phyloP scores from a whole-genome alignment of 306 rosid species.

The Carpinus fangiana region DNA sequence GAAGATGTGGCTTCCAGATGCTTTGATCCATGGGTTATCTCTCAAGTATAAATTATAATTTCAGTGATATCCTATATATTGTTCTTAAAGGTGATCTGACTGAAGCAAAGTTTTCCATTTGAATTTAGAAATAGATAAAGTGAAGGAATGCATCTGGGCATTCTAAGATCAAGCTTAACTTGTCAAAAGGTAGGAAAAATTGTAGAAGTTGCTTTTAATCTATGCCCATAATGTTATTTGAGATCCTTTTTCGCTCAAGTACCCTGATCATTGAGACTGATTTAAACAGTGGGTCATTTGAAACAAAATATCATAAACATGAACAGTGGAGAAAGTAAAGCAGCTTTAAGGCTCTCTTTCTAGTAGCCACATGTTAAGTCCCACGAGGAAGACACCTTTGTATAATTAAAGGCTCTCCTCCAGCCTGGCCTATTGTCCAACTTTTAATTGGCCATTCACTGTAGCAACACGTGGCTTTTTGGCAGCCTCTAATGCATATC shows the following conservation, averaged over 20 bases:
- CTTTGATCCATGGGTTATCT: too few species aligned
- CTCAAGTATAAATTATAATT: background rate
- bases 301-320: background rate
- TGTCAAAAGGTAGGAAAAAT: background rate
- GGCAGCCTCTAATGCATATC: background rate
- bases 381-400: too few species aligned
- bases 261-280: too few species aligned
- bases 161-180: background rate
- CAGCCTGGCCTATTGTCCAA: background rate
- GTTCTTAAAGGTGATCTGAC: background rate
- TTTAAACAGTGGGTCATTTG: too few species aligned
- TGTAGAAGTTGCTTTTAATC: background rate
- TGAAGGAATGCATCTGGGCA: background rate
- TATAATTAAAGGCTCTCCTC: too few species aligned
- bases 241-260: too few species aligned
- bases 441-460: background rate
- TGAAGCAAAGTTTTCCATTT: background rate
- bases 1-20: background rate
- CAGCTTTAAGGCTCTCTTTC: constrained; percentile 1
- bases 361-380: background rate
- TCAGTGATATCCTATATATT: background rate
- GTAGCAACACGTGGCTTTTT: constrained; percentile 11
- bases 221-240: background rate
- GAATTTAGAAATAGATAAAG: background rate
- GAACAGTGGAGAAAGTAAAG: constrained; percentile 9